Evolutionary conservation across 495 filamentous ascomycete genomes (phyloP), one percentile per base, ranked within the genome.

Genomic region (Aspergillus conjunctus): DNA sequence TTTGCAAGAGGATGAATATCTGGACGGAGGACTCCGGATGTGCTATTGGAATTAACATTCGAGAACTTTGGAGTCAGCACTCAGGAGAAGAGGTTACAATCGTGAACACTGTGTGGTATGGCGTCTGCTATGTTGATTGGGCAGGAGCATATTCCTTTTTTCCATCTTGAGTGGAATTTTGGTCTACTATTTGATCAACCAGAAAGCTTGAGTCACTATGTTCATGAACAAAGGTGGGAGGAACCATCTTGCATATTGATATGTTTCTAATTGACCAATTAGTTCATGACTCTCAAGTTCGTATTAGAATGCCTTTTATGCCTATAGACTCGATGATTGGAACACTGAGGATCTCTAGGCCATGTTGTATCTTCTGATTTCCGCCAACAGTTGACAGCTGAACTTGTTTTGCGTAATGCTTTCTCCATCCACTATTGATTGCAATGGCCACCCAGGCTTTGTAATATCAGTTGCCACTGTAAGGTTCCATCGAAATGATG

Each of bases 371-470:
- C 26, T 58, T 21, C 31, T 46, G 15, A 26, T 52, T 26, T 12
- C 46, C 56, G 15, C 30, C 59, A 44, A 64, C 51, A 64, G 56
- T 51, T 56, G 51, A 64, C 53, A 56, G 53, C 56, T 64, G 52
- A 49, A 45, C 12, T 56, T 39, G 49, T 32, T 17, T 30, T 30
- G 21, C 32, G 26, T 32, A 0, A 9, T 51, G 5, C 9, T 46
- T 20, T 46, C 17, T 20, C 5, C 20, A n/a, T 17, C 17, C 9
- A n/a, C n/a, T n/a, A n/a, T n/a, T n/a, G n/a, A 41, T 41, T n/a
- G 37, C 37, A 8, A n/a, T 14, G 37, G 3, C 8, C 37, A 41
- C 37, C 9, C 37, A 41, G 37, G 15, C 11, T 41, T n/a, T 41
- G 37, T 11, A 41, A 11, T 4, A 41, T 41, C 15, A n/a, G 11